Conservation (phyloP, 192 early-diverging fungal genomes). For the Backusella liffmaniae region DNA sequence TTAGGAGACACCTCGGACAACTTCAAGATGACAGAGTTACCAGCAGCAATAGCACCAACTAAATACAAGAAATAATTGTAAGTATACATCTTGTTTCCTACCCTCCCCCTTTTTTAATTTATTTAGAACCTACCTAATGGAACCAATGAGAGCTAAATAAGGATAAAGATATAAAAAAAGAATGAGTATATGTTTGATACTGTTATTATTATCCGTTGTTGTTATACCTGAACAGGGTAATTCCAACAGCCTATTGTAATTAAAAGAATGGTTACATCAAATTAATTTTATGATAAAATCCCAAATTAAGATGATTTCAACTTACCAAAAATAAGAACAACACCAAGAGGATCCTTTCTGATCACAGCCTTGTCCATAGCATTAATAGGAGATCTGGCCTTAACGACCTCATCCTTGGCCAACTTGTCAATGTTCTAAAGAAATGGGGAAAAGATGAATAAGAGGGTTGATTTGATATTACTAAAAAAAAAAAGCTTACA, state of each 20-base stretch:
- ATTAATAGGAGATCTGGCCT: slow-evolving; percentile 37
- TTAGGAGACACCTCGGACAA: slow-evolving; percentile 81
- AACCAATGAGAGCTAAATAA: slow-evolving; percentile 19
- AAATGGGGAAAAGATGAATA: neutral
- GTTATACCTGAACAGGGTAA: slow-evolving; percentile 47
- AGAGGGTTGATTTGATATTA: no score
- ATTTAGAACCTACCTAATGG: slow-evolving; percentile 15
- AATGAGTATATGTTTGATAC: neutral
- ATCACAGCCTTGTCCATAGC: slow-evolving; percentile 47
- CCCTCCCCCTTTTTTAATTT: neutral
- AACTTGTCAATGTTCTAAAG: slow-evolving; percentile 55
- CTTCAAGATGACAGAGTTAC: slow-evolving; percentile 79
- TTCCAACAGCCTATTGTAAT: slow-evolving; percentile 48
- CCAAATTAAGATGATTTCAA: neutral
- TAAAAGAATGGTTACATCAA: neutral
- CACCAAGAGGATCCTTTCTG: slow-evolving; percentile 77
- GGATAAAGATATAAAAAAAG: neutral
- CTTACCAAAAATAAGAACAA: slow-evolving; percentile 66
- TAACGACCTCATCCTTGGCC: slow-evolving; percentile 45
- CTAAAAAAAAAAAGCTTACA: slow-evolving; percentile 3
- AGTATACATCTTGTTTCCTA: neutral
- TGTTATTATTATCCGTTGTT: neutral
- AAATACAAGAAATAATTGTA: slow-evolving; percentile 48
- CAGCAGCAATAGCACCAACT: slow-evolving; percentile 88
- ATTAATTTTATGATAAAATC: neutral